A percentile compares a stretch with the other conserved stretches of the same genome.
These are phyloP conservation scores for Globisporangium okanoganense DNA, from an alignment of 352 stramenopile species.

Conservation along the genomic window DNA sequence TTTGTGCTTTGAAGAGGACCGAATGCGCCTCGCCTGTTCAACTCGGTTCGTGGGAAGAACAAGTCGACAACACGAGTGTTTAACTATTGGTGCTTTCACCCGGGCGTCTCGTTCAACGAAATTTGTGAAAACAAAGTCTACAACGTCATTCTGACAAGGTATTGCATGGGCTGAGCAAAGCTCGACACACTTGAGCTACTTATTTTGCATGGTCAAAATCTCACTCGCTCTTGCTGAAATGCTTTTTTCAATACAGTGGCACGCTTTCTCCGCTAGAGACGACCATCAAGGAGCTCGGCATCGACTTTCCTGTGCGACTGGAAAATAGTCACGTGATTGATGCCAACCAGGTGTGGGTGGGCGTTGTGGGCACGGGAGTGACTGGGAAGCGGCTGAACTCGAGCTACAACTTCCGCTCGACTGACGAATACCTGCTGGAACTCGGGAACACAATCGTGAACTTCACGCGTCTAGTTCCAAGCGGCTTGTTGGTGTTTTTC, in stretches of 20 bases:
- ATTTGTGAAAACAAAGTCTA: constrained; percentile 90
- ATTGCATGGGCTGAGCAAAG: background rate
- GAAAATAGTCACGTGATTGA: constrained; percentile 99
- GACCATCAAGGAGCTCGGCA: constrained; percentile 95
- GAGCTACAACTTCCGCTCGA: constrained; percentile 93
- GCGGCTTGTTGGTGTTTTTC: constrained; percentile 99
- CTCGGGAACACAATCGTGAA: constrained; percentile 96
- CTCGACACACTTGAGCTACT: background rate
- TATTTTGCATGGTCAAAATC: background rate
- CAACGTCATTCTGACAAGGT: constrained; percentile 87
- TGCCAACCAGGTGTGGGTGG: constrained; percentile 81
- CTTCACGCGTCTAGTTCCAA: constrained; percentile 92
- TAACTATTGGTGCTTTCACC: constrained; percentile 99
- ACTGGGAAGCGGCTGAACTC: constrained; percentile 92
- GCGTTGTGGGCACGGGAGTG: constrained; percentile 92
- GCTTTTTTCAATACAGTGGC: constrained; percentile 57
- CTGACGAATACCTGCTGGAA: constrained; percentile 93
- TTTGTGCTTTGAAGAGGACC: constrained; percentile 17
- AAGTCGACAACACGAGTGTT: constrained; percentile 84
- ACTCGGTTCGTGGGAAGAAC: constrained; percentile 34
- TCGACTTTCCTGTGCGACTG: constrained; percentile 94
- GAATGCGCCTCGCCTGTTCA: constrained; percentile 47
- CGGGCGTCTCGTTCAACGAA: constrained; percentile 95
- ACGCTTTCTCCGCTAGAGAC: constrained; percentile 97
- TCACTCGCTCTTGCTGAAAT: background rate